Base-by-base conservation (phyloP, 1,284 basidiomycete species). In the Grifola frondosa region DNA sequence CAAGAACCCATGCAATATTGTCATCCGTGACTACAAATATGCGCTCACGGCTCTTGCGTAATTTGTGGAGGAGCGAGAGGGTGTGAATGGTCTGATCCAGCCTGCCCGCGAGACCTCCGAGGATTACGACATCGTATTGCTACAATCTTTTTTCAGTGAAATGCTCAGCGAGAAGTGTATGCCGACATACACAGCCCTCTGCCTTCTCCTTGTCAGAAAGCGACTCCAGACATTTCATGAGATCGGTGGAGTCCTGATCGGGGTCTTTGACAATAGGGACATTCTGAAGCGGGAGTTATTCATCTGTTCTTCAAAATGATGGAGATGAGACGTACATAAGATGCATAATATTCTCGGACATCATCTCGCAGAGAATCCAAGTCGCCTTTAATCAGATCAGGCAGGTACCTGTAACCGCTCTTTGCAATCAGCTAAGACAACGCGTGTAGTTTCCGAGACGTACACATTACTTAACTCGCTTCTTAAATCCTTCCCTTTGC, bases 11-110 rank as follows among this genome's bases (percentile, higher is more conserved):
- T 3, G 86, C 91, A 7, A 94, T 70, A 54, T 87, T 92, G 40
- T 95, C 91, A 42, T 93, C 89, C 8, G 91, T 91, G 3, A 96
- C 72, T 0, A 81, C 89, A 61, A 82, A 94, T 1, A 88, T 80
- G 13, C 73, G 71, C 6, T 76, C 64, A 16, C 88, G 71, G 7
- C 61, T 72, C 52, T 73, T 76, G 15, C 90, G 81, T 12, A 95
- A 70, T 62, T 92, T 93, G 69, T 93, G 82, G 3, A 99, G 67
- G 28, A 87, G 79, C 5, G 92, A 89, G 22, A 98, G 74, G 0
- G 91, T 90, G 58, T 97, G 94, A 3, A 96, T 71, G 0, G 94
- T 97, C 61, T 99, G 96, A 60, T 99, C 97, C 4, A 99, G 71
- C 11, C 96, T 81, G 0, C 96, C 97, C 1, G 88, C 78, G 2